Percentiles rank a stretch among this genome's conserved stretches.
phyloP scores from a whole-genome alignment of 257 asterid genomes.

The Ilex asprella region DNA sequence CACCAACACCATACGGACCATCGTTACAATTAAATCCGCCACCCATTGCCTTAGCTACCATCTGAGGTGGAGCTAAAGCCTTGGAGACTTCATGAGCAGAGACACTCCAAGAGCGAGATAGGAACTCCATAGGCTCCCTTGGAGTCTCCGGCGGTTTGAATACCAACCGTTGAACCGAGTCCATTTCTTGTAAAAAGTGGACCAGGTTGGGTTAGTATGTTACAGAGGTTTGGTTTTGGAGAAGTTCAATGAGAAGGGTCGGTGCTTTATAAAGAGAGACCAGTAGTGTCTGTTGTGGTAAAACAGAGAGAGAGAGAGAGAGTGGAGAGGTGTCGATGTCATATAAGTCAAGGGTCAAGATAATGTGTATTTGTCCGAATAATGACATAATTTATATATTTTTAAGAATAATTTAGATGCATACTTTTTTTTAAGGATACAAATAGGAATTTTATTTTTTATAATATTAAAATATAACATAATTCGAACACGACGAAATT shows the following conservation, averaged over 20 bases:
- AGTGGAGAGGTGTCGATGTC: too few species aligned
- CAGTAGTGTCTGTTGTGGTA: background rate
- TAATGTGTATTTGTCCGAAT: too few species aligned
- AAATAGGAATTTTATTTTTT: too few species aligned
- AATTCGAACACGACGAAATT: too few species aligned
- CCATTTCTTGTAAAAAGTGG: constrained; percentile 33
- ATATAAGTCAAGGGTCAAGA: too few species aligned
- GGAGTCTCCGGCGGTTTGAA: constrained; percentile 86
- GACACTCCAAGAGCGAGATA: constrained; percentile 89
- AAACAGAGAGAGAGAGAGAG: background rate
- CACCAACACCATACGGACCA: background rate
- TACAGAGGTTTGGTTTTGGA: background rate
- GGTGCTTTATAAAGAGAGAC: too few species aligned
- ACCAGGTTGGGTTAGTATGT: too few species aligned
- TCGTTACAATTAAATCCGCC: background rate
- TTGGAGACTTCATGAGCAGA: constrained; percentile 83
- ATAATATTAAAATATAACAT: too few species aligned
- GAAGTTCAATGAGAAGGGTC: background rate
- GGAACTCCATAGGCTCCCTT: constrained; percentile 91
- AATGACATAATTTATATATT: too few species aligned
- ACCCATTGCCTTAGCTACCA: constrained; percentile 20
- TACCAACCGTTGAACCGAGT: constrained; percentile 33
- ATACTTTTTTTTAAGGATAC: too few species aligned
- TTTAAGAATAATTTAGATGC: too few species aligned
- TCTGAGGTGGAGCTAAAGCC: constrained; percentile 41